Percentiles rank a stretch among this genome's conserved stretches.
phyloP scores from a whole-genome alignment of 495 filamentous ascomycete genomes.

The Aspergillus sparsus region DNA sequence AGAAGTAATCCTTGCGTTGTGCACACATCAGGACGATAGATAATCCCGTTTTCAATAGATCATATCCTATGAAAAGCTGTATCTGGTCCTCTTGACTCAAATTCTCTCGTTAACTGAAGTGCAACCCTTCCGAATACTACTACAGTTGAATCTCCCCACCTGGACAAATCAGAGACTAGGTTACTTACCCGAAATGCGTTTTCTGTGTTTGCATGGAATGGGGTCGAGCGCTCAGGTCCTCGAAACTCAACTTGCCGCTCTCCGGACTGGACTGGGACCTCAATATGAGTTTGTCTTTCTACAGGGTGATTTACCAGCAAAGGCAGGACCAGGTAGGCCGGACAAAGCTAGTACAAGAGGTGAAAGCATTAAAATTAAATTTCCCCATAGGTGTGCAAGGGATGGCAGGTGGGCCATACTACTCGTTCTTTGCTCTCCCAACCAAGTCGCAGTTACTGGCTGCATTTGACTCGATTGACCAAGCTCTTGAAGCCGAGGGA shows the following conservation, averaged over 20 bases:
- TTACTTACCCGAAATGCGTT: not conserved
- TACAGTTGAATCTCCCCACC: not conserved
- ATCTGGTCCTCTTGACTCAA: too few relatives aligned
- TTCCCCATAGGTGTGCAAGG: not conserved
- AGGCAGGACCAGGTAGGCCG: not conserved
- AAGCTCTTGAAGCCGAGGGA: not conserved
- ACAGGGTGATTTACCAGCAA: not conserved
- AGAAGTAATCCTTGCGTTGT: too few relatives aligned
- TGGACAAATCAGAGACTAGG: not conserved
- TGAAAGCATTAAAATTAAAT: too few relatives aligned
- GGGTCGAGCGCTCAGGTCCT: not conserved
- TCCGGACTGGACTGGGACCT: not conserved
- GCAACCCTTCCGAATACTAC: not conserved
- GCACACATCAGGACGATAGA: too few relatives aligned
- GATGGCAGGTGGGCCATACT: not conserved
- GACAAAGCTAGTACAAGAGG: too few relatives aligned
- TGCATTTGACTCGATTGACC: not conserved
- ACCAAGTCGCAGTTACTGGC: not conserved
- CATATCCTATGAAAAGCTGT: too few relatives aligned
- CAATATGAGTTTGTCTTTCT: not conserved
- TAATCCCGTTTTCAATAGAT: too few relatives aligned
- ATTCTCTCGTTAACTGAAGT: not conserved
- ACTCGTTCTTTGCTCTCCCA: not conserved
- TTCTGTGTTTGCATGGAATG: not conserved
- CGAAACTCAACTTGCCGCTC: not conserved